Base-by-base conservation (phyloP, 2,329 filamentous ascomycete genomes). In the Arthroderma sp. region DNA sequence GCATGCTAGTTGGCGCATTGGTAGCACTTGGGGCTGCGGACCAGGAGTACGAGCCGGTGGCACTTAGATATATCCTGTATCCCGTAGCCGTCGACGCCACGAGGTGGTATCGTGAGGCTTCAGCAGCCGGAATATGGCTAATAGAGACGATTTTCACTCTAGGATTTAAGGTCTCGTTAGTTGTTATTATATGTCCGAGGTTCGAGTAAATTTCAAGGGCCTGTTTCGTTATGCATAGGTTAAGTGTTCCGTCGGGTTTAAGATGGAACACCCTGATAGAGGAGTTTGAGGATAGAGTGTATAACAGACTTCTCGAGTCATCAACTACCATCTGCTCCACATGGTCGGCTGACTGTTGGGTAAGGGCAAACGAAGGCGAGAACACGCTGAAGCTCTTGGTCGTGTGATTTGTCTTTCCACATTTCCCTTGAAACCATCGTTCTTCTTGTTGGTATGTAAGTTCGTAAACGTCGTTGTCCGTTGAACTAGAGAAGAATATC, bases 391-490 rank as follows among this genome's bases (percentile, higher is more conserved):
- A 81, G 31, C 82, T 80, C 3, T 77, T 79, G 60, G 77, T 82
- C 40, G 82, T 89, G 61, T 95, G 91, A 59, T 93, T 93, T 51
- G 89, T 80, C 65, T 88, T 94, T 48, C 82, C 80, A 60, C 86
- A 93, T 52, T 83, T 78, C 62, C 80, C 87, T 43, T 84, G 82
- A 60, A 98, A 98, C 91, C 91, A 98, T 55, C 84, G 83, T 65
- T 98, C 91, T 62, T 96, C 87, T 58, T 94, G 87, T 64, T 96
- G 89, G 61, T 98, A 98, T 54, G 83, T 88, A 44, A 98, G 75
- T 65, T 98, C 91, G 61, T 91, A 86, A 40, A 98, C 78, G 55
- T 96, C 88, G 51, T 86, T 86, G 52, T 89, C 85, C 42, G 72
- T 75, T 42, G 74, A 75, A 33, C 87, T 86, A 36, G 83, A 81